These are phyloP conservation scores for Phyllosticta ampelicida DNA, from an alignment of 2,329 filamentous ascomycete species.

Conservation along the genomic window DNA sequence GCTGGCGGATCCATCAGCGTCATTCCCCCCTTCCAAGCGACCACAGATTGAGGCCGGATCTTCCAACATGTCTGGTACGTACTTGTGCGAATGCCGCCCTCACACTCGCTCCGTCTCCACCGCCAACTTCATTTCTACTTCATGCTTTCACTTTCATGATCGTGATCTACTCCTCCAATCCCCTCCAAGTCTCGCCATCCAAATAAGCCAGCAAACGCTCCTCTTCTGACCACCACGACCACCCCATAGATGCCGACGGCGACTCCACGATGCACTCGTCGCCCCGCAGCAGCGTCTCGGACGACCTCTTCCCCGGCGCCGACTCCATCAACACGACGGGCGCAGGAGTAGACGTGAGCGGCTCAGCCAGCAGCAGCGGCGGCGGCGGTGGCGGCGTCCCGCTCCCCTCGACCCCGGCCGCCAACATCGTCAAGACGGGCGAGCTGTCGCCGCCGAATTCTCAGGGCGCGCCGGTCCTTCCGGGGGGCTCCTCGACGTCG, in stretches of 20 bases:
- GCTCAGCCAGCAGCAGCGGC: constrained; percentile 13
- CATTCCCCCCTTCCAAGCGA: constrained; percentile 6
- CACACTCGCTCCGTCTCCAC: background rate
- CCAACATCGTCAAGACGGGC: constrained; percentile 17
- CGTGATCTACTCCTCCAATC: no score
- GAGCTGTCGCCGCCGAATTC: constrained; percentile 47
- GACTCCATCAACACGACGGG: background rate
- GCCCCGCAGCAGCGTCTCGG: constrained; percentile 26
- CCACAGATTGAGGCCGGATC: background rate
- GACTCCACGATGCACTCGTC: constrained; percentile 47
- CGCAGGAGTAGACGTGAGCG: no score
- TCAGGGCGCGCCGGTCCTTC: constrained; percentile 25
- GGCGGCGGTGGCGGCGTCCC: constrained; percentile 28
- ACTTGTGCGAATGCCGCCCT: background rate
- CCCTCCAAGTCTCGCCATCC: background rate
- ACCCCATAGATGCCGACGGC: constrained; percentile 36
- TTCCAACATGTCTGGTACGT: constrained; percentile 8
- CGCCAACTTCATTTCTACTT: background rate
- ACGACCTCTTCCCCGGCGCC: constrained; percentile 32
- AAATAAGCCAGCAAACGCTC: background rate
- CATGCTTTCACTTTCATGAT: no score
- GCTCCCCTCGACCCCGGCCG: constrained; percentile 22
- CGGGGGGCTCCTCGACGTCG: background rate
- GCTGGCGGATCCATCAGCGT: constrained; percentile 7
- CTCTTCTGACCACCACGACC: background rate